Conservation (phyloP, 371 early-diverging fungal genomes). For the Apophysomyces trapeziformis region DNA sequence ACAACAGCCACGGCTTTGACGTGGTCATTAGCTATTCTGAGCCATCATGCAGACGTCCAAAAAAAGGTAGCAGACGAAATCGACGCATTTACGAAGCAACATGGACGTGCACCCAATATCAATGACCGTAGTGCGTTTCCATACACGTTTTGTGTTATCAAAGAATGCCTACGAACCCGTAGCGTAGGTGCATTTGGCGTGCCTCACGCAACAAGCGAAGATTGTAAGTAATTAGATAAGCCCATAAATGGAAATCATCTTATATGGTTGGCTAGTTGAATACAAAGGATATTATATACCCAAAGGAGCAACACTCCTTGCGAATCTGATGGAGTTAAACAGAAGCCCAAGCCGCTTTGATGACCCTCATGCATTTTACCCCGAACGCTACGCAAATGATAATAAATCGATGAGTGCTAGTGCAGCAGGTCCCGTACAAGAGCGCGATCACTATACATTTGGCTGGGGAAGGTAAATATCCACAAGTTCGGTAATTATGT, state of each 20-base stretch:
- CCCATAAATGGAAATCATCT: background rate
- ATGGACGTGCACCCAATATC: conserved; percentile 23
- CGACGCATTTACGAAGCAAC: background rate
- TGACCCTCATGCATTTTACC: conserved; percentile 20
- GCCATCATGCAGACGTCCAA: conserved; percentile 19
- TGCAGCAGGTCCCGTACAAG: conserved; percentile 17
- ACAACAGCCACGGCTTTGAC: conserved; percentile 13
- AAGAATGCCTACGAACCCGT: conserved; percentile 33
- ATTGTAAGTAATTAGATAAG: conserved; percentile 21
- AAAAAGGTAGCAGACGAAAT: conserved; percentile 18
- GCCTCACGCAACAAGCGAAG: conserved; percentile 34
- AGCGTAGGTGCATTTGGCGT: conserved; percentile 30
- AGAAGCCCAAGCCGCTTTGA: conserved; percentile 9
- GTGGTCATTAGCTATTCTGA: conserved; percentile 20
- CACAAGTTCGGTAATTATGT: background rate
- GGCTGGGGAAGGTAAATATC: conserved; percentile 12
- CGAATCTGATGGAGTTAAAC: conserved; percentile 17
- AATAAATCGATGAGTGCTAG: conserved; percentile 21
- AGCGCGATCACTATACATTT: conserved; percentile 26
- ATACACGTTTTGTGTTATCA: conserved; percentile 26
- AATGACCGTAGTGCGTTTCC: conserved; percentile 24
- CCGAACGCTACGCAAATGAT: conserved; percentile 22
- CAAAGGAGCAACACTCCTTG: conserved; percentile 14
- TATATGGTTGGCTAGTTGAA: conserved; percentile 7
- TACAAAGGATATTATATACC: conserved; percentile 20